Evolutionary conservation across 169 alveolate species (phyloP).

Genomic region (Eimeria tenella): DNA sequence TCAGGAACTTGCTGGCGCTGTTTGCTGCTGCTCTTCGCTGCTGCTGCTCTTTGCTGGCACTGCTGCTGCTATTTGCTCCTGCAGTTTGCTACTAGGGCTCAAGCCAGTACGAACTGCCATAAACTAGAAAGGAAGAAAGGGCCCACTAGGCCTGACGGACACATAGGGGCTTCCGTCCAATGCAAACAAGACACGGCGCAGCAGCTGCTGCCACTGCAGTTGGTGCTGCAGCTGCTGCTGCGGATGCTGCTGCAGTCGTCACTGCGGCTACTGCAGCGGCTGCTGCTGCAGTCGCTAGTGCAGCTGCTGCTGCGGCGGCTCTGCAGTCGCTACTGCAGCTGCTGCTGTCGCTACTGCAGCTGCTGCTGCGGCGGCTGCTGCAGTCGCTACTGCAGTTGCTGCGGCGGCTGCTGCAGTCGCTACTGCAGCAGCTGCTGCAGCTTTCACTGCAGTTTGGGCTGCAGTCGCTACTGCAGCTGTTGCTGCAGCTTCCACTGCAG

Average conservation of each 20-base stretch:
- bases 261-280: not conserved
- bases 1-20: no score
- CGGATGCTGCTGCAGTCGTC: not conserved
- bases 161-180: no score
- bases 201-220: no score
- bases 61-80: no score
- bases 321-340: not conserved
- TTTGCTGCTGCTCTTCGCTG: no score
- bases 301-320: not conserved
- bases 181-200: no score
- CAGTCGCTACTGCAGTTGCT: not conserved
- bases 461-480: not conserved
- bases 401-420: not conserved
- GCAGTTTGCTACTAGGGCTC: no score
- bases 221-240: not conserved
- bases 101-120: no score
- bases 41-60: no score
- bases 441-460: no score
- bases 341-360: slow-evolving; percentile 8
- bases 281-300: not conserved
- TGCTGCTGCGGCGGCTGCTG: not conserved
- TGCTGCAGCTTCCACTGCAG: slow-evolving; percentile 18
- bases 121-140: no score
- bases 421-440: slow-evolving; percentile 4
- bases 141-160: no score